A percentile compares a stretch with the other conserved stretches of the same genome.
Conservation (phyloP, 2,329 filamentous ascomycete genomes). For the Fusarium pilosicola region DNA sequence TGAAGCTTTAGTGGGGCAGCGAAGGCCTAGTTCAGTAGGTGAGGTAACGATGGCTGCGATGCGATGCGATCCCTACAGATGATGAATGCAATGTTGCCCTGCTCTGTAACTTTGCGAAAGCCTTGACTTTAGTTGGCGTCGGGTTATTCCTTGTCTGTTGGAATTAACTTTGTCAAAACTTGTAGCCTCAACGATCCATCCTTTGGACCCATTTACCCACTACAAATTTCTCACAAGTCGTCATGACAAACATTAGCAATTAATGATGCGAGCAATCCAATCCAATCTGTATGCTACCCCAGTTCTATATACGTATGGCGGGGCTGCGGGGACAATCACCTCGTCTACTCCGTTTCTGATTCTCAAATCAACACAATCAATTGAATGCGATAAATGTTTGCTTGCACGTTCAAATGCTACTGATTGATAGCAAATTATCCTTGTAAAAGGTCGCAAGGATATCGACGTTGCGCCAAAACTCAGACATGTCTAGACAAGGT, state of each 20-base stretch:
- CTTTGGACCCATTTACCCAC: neutral
- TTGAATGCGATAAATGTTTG: neutral
- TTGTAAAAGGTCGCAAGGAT: conserved; percentile 7
- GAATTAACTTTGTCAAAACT: neutral
- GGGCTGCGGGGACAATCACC: conserved; percentile 24
- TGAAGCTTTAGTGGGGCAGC: conserved; percentile 29
- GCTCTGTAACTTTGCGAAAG: conserved; percentile 2
- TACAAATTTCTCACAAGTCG: conserved; percentile 4
- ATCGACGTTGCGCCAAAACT: neutral
- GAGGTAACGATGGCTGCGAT: conserved; percentile 1
- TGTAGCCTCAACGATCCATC: conserved; percentile 1
- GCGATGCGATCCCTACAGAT: neutral
- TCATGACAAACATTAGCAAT: conserved; percentile 8
- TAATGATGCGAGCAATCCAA: conserved; percentile 17
- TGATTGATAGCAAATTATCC: conserved; percentile 22
- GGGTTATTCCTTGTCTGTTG: neutral
- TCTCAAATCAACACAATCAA: conserved; percentile 8
- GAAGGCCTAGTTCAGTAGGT: neutral
- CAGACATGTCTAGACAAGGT: conserved; percentile 3
- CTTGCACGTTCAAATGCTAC: neutral
- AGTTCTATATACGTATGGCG: conserved; percentile 17
- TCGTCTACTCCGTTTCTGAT: conserved; percentile 14
- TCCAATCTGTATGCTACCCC: conserved; percentile 12
- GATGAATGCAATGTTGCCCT: conserved; percentile 1
- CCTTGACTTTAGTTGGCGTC: neutral